Evolutionary conservation across 1,284 basidiomycete species (phyloP), one percentile per base, ranked within the genome.

Genomic region (Ustilago vetiveriae): DNA sequence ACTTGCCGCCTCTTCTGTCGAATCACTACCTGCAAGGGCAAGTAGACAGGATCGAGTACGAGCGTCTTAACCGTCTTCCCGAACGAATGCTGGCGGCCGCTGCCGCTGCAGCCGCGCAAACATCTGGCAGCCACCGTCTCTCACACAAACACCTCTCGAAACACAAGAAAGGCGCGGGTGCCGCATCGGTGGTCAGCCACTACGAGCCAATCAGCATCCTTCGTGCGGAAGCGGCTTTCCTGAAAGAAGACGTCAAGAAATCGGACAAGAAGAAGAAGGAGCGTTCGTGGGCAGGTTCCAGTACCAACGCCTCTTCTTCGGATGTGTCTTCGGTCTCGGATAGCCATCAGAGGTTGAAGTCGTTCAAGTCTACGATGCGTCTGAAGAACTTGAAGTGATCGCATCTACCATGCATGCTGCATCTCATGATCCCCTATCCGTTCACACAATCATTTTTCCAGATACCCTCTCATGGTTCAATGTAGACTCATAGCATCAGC

Each of bases 131-230:
- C 23, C 57, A 56, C 6, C 19, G 33, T 4, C 33, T 56, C 1
- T 62, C 65, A 3, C 52, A 53, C 32, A 60, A 59, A 26, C 65
- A 62, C 10, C 50, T 58, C 1, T 45, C 43, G 9, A 67, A 57
- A 27, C 50, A 57, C 54, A 68, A 58, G 51, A 63, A 62, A 37
- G 22, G 27, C 1, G 45, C 41, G 6, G 59, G 45, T 11, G 27
- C 35, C 3, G 5, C 51, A 6, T 39, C 36, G 6, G 33, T 30
- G 2, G 27, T 32, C 23, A 26, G 9, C n/a, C 42, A 47, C 42
- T 64, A 64, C 37, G 66, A 69, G 23, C 56, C 66, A 14, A 59
- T 69, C 55, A 69, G 66, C 56, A 64, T 69, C 42, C 45, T 69
- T 3, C 47, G 56, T 6, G 66, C 66, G 10, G 66, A 69, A 52